Base-by-base conservation (phyloP, 2,329 filamentous ascomycete species). In the Aspergillus sergii region DNA sequence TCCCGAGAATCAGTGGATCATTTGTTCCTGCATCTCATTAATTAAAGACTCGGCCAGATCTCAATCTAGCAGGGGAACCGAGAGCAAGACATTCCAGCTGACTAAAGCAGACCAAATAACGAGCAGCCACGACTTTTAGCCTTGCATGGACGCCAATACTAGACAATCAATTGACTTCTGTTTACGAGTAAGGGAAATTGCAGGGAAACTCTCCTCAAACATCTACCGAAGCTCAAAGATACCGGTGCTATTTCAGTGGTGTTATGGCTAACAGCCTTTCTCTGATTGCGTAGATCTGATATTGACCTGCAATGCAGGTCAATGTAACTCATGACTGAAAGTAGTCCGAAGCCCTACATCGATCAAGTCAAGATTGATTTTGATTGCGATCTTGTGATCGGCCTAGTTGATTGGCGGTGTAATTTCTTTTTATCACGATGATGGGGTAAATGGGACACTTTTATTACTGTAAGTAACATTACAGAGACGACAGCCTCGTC, bases 11-110 rank as follows among this genome's bases (percentile, higher is more conserved):
- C 51, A 51, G 62, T 59, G 41, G 62, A 62, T 59, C 55, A 30
- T 39, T 14, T 61, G 63, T 66, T 66, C 63, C 63, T 66, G 65
- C 62, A 56, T 66, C 62, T 59, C 45, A 64, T 61, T 59, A 48
- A 55, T 55, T 32, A 56, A 46, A 54, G 61, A 58, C 59, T 62
- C 62, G 57, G 53, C 62, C 62, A 62, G 62, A 66, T 66, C 62
- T 64, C 59, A 62, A 64, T 54, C 53, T 51, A 43, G 30, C 19
- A 32, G 34, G 34, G 56, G 59, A 36, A 48, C 21, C 12, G 32
- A 39, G 23, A 45, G 51, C 58, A 58, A 63, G 55, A 65, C 63
- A 65, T 59, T 51, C 60, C 54, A 41, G 41, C 56, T 55, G 56
- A 62, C 57, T 59, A 59, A 51, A 51, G 58, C 36, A 59, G 23